Percentiles rank a stretch among this genome's conserved stretches.
phyloP scores from a whole-genome alignment of 73 alveolate species.

The Paramecium bursaria region DNA sequence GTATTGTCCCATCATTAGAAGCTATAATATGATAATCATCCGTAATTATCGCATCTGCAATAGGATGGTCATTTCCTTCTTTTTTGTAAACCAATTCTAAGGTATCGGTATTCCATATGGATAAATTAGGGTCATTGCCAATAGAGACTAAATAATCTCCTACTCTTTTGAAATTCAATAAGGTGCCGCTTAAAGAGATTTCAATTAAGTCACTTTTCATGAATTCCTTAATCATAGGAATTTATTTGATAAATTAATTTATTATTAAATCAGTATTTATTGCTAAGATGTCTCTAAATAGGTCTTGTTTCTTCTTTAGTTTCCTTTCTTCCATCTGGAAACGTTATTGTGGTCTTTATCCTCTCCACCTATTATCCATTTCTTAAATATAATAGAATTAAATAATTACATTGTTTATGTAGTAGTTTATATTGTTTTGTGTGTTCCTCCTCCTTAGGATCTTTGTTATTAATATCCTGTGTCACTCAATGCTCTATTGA shows the following conservation, averaged over 20 bases:
- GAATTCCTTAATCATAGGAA: too few species aligned
- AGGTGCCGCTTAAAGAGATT: too few species aligned
- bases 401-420: constrained; percentile 33
- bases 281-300: too few species aligned
- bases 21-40: constrained; percentile 30
- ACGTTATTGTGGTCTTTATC: constrained; percentile 30
- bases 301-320: constrained; percentile 4
- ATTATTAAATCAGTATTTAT: too few species aligned
- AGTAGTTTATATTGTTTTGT: constrained; percentile 42
- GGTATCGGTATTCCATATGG: constrained; percentile 31
- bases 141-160: too few species aligned
- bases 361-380: constrained; percentile 27
- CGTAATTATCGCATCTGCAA: constrained; percentile 39
- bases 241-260: too few species aligned
- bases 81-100: constrained; percentile 12
- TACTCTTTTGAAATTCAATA: too few species aligned
- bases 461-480: too few species aligned
- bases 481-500: too few species aligned
- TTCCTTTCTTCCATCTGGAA: constrained; percentile 58
- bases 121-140: constrained; percentile 18
- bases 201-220: too few species aligned
- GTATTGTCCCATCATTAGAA: constrained; percentile 14
- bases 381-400: neutral
- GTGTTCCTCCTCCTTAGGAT: constrained; percentile 27
- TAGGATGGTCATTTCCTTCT: constrained; percentile 53